Percentiles rank a stretch among this genome's conserved stretches.
These are phyloP conservation scores for Russula griseocarnosa DNA, from an alignment of 768 basidiomycete species.

Conservation along the genomic window DNA sequence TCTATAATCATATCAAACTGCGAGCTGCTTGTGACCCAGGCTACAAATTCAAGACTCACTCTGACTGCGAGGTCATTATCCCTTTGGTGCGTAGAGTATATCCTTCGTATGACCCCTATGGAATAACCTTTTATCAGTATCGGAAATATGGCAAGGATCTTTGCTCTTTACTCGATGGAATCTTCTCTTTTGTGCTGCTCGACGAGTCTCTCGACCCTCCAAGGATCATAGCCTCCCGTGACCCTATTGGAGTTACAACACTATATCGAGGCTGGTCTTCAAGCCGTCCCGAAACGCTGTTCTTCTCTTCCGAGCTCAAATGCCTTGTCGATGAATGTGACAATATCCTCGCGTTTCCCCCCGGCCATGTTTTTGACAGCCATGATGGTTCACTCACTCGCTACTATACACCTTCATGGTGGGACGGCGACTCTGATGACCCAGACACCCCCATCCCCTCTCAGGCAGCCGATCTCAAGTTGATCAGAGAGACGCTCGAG, in stretches of 20 bases:
- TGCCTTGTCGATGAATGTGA: conserved; percentile 89
- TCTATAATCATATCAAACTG: conserved; percentile 92
- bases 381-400: conserved; percentile 67
- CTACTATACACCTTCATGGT: conserved; percentile 90
- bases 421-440: conserved; percentile 72
- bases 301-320: conserved; percentile 96
- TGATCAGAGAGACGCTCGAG: conserved; percentile 79
- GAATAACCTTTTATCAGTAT: conserved; percentile 52
- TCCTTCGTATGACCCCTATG: conserved; percentile 3
- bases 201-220: conserved; percentile 89
- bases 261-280: conserved; percentile 96
- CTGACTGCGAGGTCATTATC: conserved; percentile 96
- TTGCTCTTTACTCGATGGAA: conserved; percentile 84
- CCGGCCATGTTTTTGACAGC: conserved; percentile 95
- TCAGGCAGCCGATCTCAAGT: conserved; percentile 56
- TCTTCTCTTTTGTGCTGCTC: conserved; percentile 97
- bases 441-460: conserved; percentile 54
- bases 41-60: conserved; percentile 91
- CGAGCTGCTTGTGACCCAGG: conserved; percentile 59
- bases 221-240: conserved; percentile 91
- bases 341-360: conserved; percentile 91
- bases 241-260: conserved; percentile 98
- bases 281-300: conserved; percentile 72
- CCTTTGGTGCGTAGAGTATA: conserved; percentile 56
- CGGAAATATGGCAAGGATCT: conserved; percentile 72